Base-by-base conservation (phyloP, 768 basidiomycete genomes). In the Tulasnella sp. region DNA sequence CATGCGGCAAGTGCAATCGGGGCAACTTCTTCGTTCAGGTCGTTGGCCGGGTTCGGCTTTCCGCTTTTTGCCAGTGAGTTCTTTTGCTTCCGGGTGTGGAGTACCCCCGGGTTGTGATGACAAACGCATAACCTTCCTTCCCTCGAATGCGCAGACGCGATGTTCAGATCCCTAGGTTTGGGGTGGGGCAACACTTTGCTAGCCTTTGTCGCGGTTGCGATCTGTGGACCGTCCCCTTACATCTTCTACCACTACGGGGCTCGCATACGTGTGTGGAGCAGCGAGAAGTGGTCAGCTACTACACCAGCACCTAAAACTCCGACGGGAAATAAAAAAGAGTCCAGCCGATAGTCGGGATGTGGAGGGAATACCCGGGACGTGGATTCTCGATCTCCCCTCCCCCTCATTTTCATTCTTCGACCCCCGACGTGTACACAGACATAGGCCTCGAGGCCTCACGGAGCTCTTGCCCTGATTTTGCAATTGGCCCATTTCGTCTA, bases 51-150 rank as follows among this genome's bases (percentile, higher is more conserved):
- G 0, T 93, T 92, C 73, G 89, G 86, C 0, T 93, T 94, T 80
- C 93, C 92, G 1, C 83, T 93, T n/a, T 93, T 93, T 79, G 91
- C 89, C 3, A 89, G 90, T 25, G 84, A 86, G 45, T 91, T 93
- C 88, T 80, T 76, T 68, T 79, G 77, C 75, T 71, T 79, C 58
- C 72, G 37, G 31, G 78, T 42, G n/a, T 7, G 29, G 42, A 39
- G 54, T 42, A 17, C 42, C 31, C 58, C 58, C 58, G n/a, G 29
- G n/a, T n/a, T 34, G 58, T 29, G 58, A 64, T 64, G 58, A 25
- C 31, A 29, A 64, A 25, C 29, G 14, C 25, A n/a, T 71, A 31
- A 34, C 71, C 58, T 8, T 37, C 17, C 39, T 72, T 49, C n/a
- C 8, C 22, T n/a, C n/a, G n/a, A 49, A 19, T 36, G 45, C 42